These are phyloP conservation scores for Pseudogymnoascus sp. DNA, from an alignment of 2,329 filamentous ascomycete genomes.

Conservation along the genomic window DNA sequence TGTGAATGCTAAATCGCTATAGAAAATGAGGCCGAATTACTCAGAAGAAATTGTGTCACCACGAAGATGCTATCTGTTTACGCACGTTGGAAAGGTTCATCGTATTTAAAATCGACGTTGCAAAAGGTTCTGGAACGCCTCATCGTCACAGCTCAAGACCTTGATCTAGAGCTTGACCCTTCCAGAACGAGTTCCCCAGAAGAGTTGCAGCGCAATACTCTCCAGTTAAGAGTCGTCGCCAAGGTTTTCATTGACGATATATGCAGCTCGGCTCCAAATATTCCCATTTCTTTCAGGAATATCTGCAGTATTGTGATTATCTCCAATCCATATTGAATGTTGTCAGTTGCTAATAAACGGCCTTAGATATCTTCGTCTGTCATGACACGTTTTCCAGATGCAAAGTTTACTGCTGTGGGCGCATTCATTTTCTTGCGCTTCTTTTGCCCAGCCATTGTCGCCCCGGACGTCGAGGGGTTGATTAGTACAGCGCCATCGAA, in stretches of 20 bases:
- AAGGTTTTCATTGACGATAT: conserved; percentile 68
- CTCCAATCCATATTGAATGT: background rate
- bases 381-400: conserved; percentile 56
- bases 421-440: conserved; percentile 66
- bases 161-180: conserved; percentile 62
- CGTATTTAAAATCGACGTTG: conserved; percentile 56
- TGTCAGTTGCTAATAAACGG: conserved; percentile 10
- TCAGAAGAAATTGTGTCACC: conserved; percentile 62
- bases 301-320: conserved; percentile 58
- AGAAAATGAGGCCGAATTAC: conserved; percentile 61
- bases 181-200: conserved; percentile 52
- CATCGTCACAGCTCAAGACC: conserved; percentile 58
- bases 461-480: conserved; percentile 61
- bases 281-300: conserved; percentile 57
- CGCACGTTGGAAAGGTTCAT: conserved; percentile 62
- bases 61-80: conserved; percentile 67
- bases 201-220: conserved; percentile 58
- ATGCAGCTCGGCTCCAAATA: conserved; percentile 52
- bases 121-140: conserved; percentile 61
- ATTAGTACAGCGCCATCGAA: conserved; percentile 55
- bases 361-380: conserved; percentile 55
- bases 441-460: conserved; percentile 66
- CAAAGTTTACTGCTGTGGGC: conserved; percentile 65
- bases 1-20: conserved; percentile 10
- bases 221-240: conserved; percentile 59